Conservation (phyloP, 768 basidiomycete genomes). For the Hysterangium stoloniferum region DNA sequence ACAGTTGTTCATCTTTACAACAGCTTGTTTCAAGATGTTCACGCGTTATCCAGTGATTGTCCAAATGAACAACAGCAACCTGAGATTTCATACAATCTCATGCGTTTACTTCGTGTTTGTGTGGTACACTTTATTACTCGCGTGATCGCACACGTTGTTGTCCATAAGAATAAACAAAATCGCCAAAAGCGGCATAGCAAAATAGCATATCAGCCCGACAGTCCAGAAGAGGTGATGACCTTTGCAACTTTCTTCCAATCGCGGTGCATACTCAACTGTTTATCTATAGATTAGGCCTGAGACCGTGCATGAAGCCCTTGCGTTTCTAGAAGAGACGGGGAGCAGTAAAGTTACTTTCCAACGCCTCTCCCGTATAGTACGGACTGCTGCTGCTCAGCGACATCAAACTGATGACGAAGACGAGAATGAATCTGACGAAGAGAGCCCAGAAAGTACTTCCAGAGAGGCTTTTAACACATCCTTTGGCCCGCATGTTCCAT, state of each 20-base stretch:
- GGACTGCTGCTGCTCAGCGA: neutral
- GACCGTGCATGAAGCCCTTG: neutral
- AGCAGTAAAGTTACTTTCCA: neutral
- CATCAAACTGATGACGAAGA: neutral
- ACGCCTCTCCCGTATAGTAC: neutral
- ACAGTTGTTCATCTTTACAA: neutral
- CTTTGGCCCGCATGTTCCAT: too few species aligned
- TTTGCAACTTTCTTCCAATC: neutral
- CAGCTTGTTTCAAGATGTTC: neutral
- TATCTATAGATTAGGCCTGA: neutral
- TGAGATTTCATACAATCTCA: neutral
- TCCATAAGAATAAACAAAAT: neutral
- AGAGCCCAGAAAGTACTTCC: too few species aligned
- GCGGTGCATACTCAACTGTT: neutral
- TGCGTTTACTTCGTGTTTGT: slow-evolving; percentile 1
- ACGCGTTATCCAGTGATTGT: neutral
- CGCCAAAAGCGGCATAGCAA: neutral
- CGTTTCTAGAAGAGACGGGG: neutral
- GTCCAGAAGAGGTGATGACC: neutral
- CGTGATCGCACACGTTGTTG: neutral
- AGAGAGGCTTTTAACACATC: too few species aligned
- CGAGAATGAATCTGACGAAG: neutral
- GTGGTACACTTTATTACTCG: slow-evolving; percentile 1
- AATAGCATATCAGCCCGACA: neutral
- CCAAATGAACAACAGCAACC: neutral